Conservation (phyloP, 257 asterid species). For the Jacaranda copaia region DNA sequence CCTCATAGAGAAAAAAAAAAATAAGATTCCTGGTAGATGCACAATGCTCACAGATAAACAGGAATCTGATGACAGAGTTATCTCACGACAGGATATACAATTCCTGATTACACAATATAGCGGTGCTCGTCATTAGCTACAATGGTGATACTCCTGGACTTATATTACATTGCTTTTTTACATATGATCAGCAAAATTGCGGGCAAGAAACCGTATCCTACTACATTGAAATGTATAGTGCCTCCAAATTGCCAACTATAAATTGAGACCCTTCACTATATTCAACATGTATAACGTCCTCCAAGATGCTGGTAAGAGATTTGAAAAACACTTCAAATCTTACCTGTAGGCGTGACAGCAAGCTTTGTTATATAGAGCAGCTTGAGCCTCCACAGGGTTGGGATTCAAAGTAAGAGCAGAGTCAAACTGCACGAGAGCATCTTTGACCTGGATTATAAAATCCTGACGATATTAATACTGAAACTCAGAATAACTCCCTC, state of each 20-base stretch:
- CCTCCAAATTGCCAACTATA: neutral
- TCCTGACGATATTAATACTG: neutral
- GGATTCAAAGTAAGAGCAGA: slow-evolving; percentile 90
- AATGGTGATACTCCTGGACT: neutral
- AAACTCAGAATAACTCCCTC: slow-evolving; percentile 19
- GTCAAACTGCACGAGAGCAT: slow-evolving; percentile 87
- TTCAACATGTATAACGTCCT: slow-evolving; percentile 2
- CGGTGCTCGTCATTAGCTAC: neutral
- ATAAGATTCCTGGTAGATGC: slow-evolving; percentile 40
- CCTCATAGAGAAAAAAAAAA: slow-evolving; percentile 48
- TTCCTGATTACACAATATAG: neutral
- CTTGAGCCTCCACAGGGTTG: slow-evolving; percentile 80
- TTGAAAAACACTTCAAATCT: neutral
- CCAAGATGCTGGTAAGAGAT: neutral
- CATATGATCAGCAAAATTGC: neutral
- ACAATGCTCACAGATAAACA: slow-evolving; percentile 21
- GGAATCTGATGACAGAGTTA: slow-evolving; percentile 19
- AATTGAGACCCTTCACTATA: neutral
- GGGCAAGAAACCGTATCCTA: neutral
- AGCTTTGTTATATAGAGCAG: slow-evolving; percentile 96
- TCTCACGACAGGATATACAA: slow-evolving; percentile 5
- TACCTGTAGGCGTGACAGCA: slow-evolving; percentile 98
- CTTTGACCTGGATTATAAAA: slow-evolving; percentile 72
- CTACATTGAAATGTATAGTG: slow-evolving; percentile 19
- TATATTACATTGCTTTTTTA: neutral